A percentile compares a stretch with the other conserved stretches of the same genome.
Conservation (phyloP, 169 alveolate genomes). For the Eimeria praecox region DNA sequence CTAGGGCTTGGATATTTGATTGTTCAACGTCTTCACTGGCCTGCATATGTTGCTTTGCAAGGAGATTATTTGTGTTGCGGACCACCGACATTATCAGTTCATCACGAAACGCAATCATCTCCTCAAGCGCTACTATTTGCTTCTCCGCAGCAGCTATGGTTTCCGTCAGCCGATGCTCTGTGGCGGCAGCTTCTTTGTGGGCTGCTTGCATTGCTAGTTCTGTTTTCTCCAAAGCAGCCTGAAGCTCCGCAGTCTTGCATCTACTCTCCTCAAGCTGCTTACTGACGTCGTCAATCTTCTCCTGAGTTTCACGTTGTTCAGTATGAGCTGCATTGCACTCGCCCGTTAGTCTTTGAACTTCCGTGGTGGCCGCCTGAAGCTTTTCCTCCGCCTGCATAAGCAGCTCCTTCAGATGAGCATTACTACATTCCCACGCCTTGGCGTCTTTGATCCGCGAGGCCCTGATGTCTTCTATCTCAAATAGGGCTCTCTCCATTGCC, state of each 20-base stretch:
- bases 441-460: not conserved
- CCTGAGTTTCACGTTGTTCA: slow-evolving; percentile 33
- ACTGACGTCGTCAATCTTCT: not conserved
- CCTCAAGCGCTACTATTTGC: not conserved
- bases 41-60: not conserved
- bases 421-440: not conserved
- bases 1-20: not conserved
- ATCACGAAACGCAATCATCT: not conserved
- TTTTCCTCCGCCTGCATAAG: slow-evolving; percentile 34
- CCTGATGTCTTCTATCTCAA: slow-evolving; percentile 46
- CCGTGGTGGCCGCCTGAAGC: not conserved
- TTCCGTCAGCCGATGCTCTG: not conserved
- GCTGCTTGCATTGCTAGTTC: not conserved
- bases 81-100: slow-evolving; percentile 9
- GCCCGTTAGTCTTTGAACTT: not conserved
- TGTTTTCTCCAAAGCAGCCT: slow-evolving; percentile 12
- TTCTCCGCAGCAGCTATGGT: slow-evolving; percentile 1
- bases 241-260: slow-evolving; percentile 27
- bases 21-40: not conserved
- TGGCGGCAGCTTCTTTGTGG: slow-evolving; percentile 28
- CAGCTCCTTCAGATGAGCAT: not conserved
- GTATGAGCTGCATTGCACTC: not conserved
- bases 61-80: slow-evolving; percentile 1
- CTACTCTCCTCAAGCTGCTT: not conserved
- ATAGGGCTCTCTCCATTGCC: slow-evolving; percentile 70